Evolutionary conservation across 208 protist genomes (phyloP).

Genomic region (Naegleria fowleri): DNA sequence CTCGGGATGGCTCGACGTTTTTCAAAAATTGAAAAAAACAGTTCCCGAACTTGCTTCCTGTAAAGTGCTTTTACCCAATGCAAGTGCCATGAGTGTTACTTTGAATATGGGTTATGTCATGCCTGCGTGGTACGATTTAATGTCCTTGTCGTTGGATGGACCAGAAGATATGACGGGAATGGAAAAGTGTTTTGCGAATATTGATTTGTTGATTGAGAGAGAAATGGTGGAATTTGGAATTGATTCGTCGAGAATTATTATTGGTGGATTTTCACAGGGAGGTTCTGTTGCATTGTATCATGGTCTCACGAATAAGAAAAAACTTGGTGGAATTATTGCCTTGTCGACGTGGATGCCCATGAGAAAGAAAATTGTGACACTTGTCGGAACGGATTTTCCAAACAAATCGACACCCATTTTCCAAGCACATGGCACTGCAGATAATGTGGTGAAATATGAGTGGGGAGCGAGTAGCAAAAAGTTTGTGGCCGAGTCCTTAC

Average conservation of each 20-base stretch:
- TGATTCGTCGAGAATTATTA: slow-evolving; percentile 63
- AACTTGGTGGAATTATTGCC: slow-evolving; percentile 38
- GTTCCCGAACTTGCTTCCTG: slow-evolving; percentile 28
- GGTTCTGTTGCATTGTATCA: slow-evolving; percentile 56
- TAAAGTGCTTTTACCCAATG: slow-evolving; percentile 78
- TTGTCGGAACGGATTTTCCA: background rate
- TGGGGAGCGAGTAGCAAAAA: background rate
- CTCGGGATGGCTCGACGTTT: slow-evolving; percentile 58
- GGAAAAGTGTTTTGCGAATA: slow-evolving; percentile 49
- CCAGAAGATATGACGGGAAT: slow-evolving; percentile 36
- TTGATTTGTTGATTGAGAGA: slow-evolving; percentile 59
- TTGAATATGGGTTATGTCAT: slow-evolving; percentile 74
- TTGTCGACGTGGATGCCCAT: background rate
- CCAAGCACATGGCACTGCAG: background rate
- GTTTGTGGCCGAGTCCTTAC: background rate
- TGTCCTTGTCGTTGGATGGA: slow-evolving; percentile 40
- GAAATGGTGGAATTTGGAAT: slow-evolving; percentile 55
- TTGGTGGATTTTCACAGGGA: slow-evolving; percentile 82
- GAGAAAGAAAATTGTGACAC: background rate
- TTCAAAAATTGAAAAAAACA: background rate
- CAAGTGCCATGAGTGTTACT: slow-evolving; percentile 64
- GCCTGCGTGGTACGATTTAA: slow-evolving; percentile 86
- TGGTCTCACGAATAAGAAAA: slow-evolving; percentile 27
- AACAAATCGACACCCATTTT: background rate
- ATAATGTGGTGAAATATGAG: background rate